Base-by-base conservation (phyloP, 2,329 filamentous ascomycete species). In the Rutstroemia sydowiana region DNA sequence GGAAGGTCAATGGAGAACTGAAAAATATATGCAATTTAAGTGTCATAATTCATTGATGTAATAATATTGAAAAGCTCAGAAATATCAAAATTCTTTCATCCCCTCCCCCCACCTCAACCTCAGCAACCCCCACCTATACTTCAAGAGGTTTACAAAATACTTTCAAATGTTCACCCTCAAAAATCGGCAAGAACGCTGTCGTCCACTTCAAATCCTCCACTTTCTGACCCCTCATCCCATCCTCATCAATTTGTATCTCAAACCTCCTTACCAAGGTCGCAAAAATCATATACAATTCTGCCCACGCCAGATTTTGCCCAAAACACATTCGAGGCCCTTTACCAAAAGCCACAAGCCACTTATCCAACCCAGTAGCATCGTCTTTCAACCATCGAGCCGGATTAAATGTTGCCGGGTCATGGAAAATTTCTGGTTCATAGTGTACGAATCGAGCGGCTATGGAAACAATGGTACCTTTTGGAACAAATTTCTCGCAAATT, bases 311-410 rank as follows among this genome's bases (percentile, higher is more conserved):
- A 53, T 49, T 53, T 32, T 45, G 31, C 3, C 69, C 70, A 10
- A 72, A 56, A 57, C 70, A 73, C 49, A 60, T 65, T 40, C 73
- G 61, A 0, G 70, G 64, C 0, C 74, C 74, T 30, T 69, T 63
- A 1, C 67, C 70, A 57, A 77, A 77, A 1, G 73, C 63, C 23
- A 74, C 68, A 11, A 73, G 46, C 48, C 48, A 54, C 37, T 53
- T 49, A 2, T 48, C 51, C 2, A 56, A 39, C 4, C 39, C 44
- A 14, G 37, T 30, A 8, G 32, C 44, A 26, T 55, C 50, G 1
- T 48, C 32, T 13, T 30, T 23, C 1, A 51, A 65, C 59, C 53
- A 65, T 21, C 62, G 52, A 13, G 57, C 52, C 6, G 58, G 59
- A 26, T 53, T 51, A 55, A 61, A 66, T 10, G 16, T 48, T 32